Base-by-base conservation (phyloP, 2,329 filamentous ascomycete species). In the Alternaria gaisen region DNA sequence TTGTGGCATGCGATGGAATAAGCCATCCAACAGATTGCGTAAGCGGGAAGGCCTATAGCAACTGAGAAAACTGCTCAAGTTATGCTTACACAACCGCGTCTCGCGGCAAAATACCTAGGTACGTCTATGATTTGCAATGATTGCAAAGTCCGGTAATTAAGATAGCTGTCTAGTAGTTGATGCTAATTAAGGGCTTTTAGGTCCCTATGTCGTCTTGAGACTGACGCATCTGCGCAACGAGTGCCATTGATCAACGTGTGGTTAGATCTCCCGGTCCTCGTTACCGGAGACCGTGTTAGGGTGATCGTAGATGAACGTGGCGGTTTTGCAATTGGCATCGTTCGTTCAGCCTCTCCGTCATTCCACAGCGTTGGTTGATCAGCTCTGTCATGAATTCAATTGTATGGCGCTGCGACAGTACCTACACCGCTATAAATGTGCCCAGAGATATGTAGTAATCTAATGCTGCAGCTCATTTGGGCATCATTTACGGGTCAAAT, bases 61-160 rank as follows among this genome's bases (percentile, higher is more conserved):
- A 20, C 38, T 22, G 4, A 16, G 38, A 32, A 26, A 50, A 36
- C 11, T 22, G 40, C 40, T 42, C 24, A 22, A 42, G 10, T 42
- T 22, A 22, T 42, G 40, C 40, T 42, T 22, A 42, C 20, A 42
- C 20, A 42, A 22, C 18, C 20, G n/a, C 6, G 40, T 22, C 18
- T 42, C 20, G 40, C 40, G 22, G 40, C 11, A 42, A 12, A 14
- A 20, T 22, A 42, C 18, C n/a, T 10, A 6, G 11, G 18, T 22
- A 22, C 9, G 36, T n/a, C n/a, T 38, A n/a, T 18, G 18, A 38
- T 38, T 40, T 11, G n/a, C 18, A 9, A 20, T 40, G 4, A 11
- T 24, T 22, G 14, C 42, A 61, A 70, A 60, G 64, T 67, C 67
- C 63, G 65, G 63, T 65, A 73, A 74, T 74, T 74, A 68, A 46